phyloP scores from a whole-genome alignment of 1,284 basidiomycete genomes.

The Phaffia rhodozyma region DNA sequence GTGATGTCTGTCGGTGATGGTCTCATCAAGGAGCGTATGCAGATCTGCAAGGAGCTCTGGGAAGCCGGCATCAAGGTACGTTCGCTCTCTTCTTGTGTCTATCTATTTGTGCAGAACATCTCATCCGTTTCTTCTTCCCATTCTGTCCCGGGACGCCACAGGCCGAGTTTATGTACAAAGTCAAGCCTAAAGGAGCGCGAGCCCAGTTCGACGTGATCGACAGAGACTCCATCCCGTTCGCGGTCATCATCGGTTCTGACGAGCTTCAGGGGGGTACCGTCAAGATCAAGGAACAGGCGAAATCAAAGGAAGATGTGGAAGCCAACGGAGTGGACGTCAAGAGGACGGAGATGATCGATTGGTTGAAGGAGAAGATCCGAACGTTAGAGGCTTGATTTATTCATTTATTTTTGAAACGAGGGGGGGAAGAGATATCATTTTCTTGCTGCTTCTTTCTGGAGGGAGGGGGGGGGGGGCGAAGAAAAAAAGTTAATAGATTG shows the following conservation, averaged over 20 bases:
- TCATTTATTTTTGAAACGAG: too few relatives aligned
- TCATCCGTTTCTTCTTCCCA: conserved; percentile 17
- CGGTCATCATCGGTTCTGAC: conserved; percentile 74
- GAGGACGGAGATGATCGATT: conserved; percentile 6
- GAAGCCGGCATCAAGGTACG: conserved; percentile 77
- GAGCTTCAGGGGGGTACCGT: conserved; percentile 76
- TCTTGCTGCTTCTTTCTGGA: too few relatives aligned
- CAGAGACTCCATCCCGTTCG: conserved; percentile 80
- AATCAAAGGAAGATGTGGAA: conserved; percentile 58
- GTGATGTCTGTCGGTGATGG: conserved; percentile 90
- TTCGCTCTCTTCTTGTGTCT: background rate
- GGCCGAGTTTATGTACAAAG: conserved; percentile 90
- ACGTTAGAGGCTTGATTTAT: too few relatives aligned
- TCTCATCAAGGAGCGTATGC: conserved; percentile 72
- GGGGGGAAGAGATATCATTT: too few relatives aligned
- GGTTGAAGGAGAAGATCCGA: background rate
- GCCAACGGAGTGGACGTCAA: conserved; percentile 40
- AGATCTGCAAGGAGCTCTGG: conserved; percentile 68
- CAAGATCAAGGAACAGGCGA: conserved; percentile 82
- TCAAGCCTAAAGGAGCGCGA: conserved; percentile 67
- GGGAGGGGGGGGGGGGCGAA: too few relatives aligned
- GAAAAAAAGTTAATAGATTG: too few relatives aligned
- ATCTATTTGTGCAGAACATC: too few relatives aligned
- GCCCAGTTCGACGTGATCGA: conserved; percentile 87
- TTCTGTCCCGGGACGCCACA: conserved; percentile 28